Evolutionary conservation across 257 asterid species (phyloP), one percentile per base, ranked within the genome.

Genomic region (Nicotiana tomentosiformis): DNA sequence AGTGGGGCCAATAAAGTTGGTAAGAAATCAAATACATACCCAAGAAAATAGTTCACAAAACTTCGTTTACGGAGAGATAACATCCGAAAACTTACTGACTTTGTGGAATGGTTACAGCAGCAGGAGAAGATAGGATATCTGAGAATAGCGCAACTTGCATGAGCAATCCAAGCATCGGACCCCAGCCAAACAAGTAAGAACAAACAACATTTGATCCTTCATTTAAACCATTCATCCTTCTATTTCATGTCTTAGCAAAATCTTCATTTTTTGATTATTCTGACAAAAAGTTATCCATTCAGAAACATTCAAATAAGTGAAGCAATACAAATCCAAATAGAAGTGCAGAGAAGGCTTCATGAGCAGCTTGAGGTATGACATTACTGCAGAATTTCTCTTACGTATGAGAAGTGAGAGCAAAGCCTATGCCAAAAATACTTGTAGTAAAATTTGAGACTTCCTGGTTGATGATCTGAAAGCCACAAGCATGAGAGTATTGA

Each of bases 261-360:
- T 53, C 6, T 8, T 33, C 78, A 82, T 55, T 84, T 82, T 82
- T 49, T 26, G 16, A 10, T 29, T 29, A 7, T 26, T 51, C 26
- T 76, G 65, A 76, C 64, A 76, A 76, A 51, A 26, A 76, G 20
- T 82, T 77, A 61, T 78, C 64, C 68, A 51, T 70, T 69, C 96
- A 95, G 99, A 88, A 93, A 89, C 83, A 56, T 93, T 39, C 96
- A 94, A 61, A 82, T 87, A 43, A 93, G 91, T 3, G 97, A 93
- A 78, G 97, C 97, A 81, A 89, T 94, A 88, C 95, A 93, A 80
- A 89, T 92, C 93, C 98, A 94, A 89, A 93, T 94, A 32, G 97
- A 94, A 87, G 97, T 92, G 88, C 98, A 94, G 82, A 89, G 90
- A 86, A 89, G 92, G 85, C 91, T 94, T 49, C 92, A 92, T 12